Conservation (phyloP, 306 rosid genomes). For the Dryas drummondii region DNA sequence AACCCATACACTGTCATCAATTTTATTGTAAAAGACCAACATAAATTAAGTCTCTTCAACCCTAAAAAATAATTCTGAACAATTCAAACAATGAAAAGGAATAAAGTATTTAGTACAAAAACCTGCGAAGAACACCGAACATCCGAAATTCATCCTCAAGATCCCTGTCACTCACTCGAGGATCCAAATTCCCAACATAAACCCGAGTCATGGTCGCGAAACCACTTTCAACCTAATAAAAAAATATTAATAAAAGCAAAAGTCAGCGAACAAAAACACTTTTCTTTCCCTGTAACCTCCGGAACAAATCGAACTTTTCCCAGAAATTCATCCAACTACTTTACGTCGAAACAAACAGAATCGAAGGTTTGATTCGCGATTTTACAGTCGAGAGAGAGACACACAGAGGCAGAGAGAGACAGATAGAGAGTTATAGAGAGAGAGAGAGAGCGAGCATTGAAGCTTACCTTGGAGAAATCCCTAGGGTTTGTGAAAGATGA, state of each 20-base stretch:
- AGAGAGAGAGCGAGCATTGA: background rate
- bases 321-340: background rate
- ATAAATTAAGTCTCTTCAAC: background rate
- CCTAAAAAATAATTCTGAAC: background rate
- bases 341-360: no score
- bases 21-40: background rate
- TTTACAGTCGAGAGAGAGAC: background rate
- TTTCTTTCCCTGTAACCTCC: background rate
- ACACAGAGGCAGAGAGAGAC: background rate
- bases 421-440: background rate
- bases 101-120: background rate
- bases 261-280: background rate
- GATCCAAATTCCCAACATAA: slow-evolving; percentile 88
- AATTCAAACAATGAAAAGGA: background rate
- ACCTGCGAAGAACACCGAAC: slow-evolving; percentile 92
- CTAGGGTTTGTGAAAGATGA: background rate
- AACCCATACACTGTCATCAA: slow-evolving; percentile 80
- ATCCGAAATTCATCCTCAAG: slow-evolving; percentile 89
- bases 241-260: background rate
- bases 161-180: slow-evolving; percentile 86
- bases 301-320: background rate
- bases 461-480: background rate
- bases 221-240: slow-evolving; percentile 30
- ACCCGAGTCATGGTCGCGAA: slow-evolving; percentile 67
- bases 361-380: background rate